Evolutionary conservation across 768 basidiomycete species (phyloP).

Genomic region (Podaxis pistillaris): DNA sequence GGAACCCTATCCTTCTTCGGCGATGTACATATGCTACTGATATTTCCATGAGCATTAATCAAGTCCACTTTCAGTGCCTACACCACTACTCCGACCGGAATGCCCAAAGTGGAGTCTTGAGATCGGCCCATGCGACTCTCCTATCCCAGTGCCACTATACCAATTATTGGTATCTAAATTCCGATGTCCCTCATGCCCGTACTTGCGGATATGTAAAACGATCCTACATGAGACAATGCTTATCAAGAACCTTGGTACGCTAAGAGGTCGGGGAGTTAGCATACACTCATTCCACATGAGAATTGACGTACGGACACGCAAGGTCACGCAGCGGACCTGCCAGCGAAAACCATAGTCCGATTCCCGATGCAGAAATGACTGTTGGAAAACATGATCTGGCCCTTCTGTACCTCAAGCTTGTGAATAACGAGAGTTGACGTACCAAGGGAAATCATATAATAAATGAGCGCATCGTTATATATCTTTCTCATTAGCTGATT

Average conservation of each 20-base stretch:
- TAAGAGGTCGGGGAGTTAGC: neutral
- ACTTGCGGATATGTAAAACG: neutral
- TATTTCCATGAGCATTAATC: neutral
- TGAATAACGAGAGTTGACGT: neutral
- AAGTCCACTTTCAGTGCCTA: neutral
- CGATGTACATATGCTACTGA: no score
- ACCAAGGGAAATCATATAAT: slow-evolving; percentile 6
- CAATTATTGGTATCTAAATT: neutral
- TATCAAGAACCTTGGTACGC: neutral
- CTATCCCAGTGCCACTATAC: neutral
- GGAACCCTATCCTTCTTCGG: no score
- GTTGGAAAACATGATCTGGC: neutral
- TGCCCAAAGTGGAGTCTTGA: neutral
- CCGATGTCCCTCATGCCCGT: neutral
- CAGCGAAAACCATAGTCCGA: neutral
- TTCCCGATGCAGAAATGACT: neutral
- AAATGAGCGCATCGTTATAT: slow-evolving; percentile 3
- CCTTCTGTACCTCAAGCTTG: neutral
- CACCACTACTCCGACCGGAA: neutral
- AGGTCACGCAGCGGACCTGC: neutral
- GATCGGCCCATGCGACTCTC: neutral
- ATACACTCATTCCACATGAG: neutral
- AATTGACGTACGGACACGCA: neutral
- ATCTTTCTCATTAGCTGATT: slow-evolving; percentile 5
- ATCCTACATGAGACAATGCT: slow-evolving; percentile 1